Evolutionary conservation across 176 grass and related monocot species (phyloP), one percentile per base, ranked within the genome.

Genomic region (Bothriochloa decipiens): DNA sequence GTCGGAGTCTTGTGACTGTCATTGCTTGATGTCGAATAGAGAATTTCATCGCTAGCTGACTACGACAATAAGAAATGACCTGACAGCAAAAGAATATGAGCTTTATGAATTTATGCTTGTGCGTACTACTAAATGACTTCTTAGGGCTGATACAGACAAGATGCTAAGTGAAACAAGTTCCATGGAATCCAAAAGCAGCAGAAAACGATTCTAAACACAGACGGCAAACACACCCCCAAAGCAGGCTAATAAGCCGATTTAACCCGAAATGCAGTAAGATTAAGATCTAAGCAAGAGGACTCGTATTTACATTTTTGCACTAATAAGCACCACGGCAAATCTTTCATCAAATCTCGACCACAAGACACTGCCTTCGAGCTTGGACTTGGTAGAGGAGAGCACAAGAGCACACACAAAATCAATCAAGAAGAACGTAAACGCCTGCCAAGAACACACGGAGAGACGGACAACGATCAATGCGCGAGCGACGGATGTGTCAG

Each of bases 251-350:
- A 32, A 32, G 29, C 29, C 29, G 29, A 32, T 32, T 36, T 36
- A 36, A 36, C 43, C 43, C 49, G 11, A 12, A 14, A 52, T 52
- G 71, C 46, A 74, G 64, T 47, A 23, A 61, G 67, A 39, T 28
- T 13, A 15, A 33, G 77, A 89, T 76, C 70, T 29, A 53, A 36
- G 9, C 78, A 85, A 42, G 8, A 41, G 12, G 37, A 83, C 79
- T 41, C 22, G 74, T 86, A 83, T 85, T 77, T 82, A 82, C 78
- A 75, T 65, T 86, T 74, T 74, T n/a, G 74, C 36, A 14, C 43
- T 43, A 65, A 49, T 43, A 65, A 49, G 23, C 46, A 72, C 45
- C 36, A 75, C 62, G 7, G 29, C 39, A 69, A 74, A 26, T 33
- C 5, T 40, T 67, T 84, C 32, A 37, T 78, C 80, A 62, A 75